A percentile compares a stretch with the other conserved stretches of the same genome.
phyloP scores from a whole-genome alignment of 257 asterid genomes.

The Petunia secreta region DNA sequence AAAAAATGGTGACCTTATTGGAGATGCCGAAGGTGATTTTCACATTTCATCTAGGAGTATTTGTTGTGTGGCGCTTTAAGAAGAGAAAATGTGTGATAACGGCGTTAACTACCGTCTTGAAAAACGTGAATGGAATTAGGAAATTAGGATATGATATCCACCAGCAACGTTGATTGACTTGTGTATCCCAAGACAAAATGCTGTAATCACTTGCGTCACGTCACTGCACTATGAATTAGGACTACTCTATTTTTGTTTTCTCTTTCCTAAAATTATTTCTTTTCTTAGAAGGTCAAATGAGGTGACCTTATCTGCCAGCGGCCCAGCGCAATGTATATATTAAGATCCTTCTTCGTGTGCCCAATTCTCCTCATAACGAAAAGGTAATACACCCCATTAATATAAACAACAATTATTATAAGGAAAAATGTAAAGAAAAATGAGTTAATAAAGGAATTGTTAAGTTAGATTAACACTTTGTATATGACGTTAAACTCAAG shows the following conservation, averaged over 20 bases:
- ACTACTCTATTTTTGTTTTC: background rate
- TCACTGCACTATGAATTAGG: background rate
- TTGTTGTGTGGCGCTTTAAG: too few species aligned
- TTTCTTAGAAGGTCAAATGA: slow-evolving; percentile 44
- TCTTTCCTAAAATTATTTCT: background rate
- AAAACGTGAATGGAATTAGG: background rate
- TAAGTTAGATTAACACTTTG: background rate
- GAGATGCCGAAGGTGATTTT: background rate
- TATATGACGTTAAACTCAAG: too few species aligned
- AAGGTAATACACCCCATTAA: background rate
- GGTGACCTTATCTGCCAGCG: slow-evolving; percentile 47
- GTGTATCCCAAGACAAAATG: slow-evolving; percentile 1
- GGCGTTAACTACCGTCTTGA: background rate
- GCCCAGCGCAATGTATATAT: slow-evolving; percentile 31
- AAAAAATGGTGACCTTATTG: too few species aligned
- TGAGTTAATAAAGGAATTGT: background rate
- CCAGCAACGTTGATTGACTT: background rate
- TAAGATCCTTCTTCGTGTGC: background rate
- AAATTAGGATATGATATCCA: background rate
- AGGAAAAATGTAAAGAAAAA: too few species aligned
- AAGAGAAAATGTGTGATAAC: background rate
- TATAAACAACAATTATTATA: too few species aligned
- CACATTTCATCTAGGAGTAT: background rate
- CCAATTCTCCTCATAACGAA: background rate
- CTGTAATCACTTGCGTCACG: slow-evolving; percentile 10